Conservation (phyloP, 177 flowering plant species). For the Telopea speciosissima region DNA sequence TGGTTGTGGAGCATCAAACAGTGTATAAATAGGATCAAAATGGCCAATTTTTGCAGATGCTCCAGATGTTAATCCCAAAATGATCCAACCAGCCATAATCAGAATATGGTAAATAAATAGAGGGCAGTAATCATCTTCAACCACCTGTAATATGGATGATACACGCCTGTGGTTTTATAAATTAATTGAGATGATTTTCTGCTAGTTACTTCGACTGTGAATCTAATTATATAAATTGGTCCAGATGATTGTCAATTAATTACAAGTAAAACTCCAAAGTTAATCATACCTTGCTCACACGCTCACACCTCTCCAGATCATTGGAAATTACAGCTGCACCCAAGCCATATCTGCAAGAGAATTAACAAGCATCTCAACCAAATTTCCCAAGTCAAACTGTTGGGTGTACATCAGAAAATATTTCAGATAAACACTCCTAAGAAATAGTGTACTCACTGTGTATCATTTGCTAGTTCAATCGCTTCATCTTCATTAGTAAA, state of each 20-base stretch:
- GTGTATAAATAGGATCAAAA: too few species aligned
- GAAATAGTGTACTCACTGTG: slow-evolving; percentile 45
- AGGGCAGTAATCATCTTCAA: not conserved
- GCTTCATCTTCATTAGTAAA: slow-evolving; percentile 91
- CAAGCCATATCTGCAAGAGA: slow-evolving; percentile 64
- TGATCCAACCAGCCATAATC: too few species aligned
- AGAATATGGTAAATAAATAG: too few species aligned
- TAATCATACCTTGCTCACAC: slow-evolving; percentile 62
- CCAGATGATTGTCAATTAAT: not conserved
- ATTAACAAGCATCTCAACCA: slow-evolving; percentile 22
- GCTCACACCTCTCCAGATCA: slow-evolving; percentile 60
- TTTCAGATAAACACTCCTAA: slow-evolving; percentile 8
- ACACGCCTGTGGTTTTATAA: not conserved
- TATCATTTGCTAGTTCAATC: slow-evolving; percentile 85
- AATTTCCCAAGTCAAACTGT: slow-evolving; percentile 8
- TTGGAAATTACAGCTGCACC: slow-evolving; percentile 88
- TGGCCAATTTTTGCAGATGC: too few species aligned
- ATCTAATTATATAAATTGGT: not conserved
- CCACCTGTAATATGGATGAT: not conserved
- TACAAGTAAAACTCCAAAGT: not conserved
- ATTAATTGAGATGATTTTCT: not conserved
- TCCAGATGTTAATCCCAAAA: too few species aligned
- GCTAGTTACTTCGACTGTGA: not conserved
- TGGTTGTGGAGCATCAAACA: too few species aligned
- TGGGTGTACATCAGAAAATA: slow-evolving; percentile 14